Conservation (phyloP, 768 basidiomycete genomes). For the Naganishia friedmannii region DNA sequence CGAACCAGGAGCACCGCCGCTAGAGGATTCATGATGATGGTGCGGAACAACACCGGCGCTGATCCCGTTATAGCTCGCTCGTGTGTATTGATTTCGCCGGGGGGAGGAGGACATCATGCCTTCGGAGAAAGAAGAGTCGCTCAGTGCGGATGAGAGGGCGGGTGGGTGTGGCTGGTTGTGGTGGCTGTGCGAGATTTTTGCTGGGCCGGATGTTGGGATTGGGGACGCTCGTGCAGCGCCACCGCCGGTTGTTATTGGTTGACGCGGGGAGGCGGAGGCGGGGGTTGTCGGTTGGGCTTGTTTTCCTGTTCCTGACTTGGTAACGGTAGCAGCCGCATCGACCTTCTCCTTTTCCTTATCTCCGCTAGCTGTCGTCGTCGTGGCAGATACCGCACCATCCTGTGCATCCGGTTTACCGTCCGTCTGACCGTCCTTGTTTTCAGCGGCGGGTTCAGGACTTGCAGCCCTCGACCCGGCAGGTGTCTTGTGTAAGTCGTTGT, state of each 20-base stretch:
- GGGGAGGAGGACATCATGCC: background rate
- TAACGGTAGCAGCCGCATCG: background rate
- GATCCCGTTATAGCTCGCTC: constrained; percentile 10
- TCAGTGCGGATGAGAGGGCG: background rate
- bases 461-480: constrained; percentile 27
- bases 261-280: too few relatives aligned
- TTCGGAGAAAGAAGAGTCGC: constrained; percentile 13
- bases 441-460: constrained; percentile 4
- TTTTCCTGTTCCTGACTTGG: background rate
- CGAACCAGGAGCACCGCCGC: constrained; percentile 4
- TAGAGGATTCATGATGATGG: background rate
- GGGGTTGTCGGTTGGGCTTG: background rate
- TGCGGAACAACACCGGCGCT: background rate
- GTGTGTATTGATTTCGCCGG: background rate
- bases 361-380: background rate
- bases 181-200: background rate
- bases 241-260: background rate
- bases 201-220: background rate
- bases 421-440: background rate
- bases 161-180: background rate
- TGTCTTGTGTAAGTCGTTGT: constrained; percentile 39
- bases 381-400: too few relatives aligned
- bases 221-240: background rate
- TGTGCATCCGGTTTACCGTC: background rate
- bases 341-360: background rate